phyloP scores from a whole-genome alignment of 306 rosid species.

The Vigna trinervia region DNA sequence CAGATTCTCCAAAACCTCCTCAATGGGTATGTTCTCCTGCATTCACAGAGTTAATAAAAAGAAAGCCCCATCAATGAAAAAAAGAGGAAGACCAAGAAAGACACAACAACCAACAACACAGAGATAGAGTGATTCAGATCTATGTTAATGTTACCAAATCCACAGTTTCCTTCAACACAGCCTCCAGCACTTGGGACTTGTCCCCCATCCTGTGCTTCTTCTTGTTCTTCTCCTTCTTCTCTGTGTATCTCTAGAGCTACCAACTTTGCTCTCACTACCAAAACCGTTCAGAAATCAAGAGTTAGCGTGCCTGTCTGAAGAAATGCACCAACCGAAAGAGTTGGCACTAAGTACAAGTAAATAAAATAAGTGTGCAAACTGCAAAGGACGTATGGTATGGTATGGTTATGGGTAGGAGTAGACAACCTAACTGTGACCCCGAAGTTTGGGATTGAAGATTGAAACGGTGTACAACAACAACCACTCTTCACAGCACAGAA shows the following conservation, averaged over 20 bases:
- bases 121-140: constrained; percentile 61
- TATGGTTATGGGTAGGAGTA: constrained; percentile 45
- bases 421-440: constrained; percentile 47
- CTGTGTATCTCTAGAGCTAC: constrained; percentile 20
- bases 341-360: neutral
- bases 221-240: constrained; percentile 33
- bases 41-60: constrained; percentile 41
- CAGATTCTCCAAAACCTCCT: constrained; percentile 94
- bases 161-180: constrained; percentile 93
- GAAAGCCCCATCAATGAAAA: too few relatives aligned
- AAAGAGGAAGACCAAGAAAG: constrained; percentile 3
- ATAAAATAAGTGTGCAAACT: constrained; percentile 9
- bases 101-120: constrained; percentile 14
- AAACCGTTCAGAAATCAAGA: constrained; percentile 57
- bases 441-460: constrained; percentile 14
- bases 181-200: constrained; percentile 84
- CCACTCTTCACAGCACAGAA: constrained; percentile 34
- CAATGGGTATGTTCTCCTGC: constrained; percentile 97
- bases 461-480: constrained; percentile 46
- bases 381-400: constrained; percentile 21
- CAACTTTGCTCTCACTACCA: constrained; percentile 53
- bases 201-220: constrained; percentile 57
- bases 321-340: constrained; percentile 43
- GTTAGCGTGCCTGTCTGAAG: constrained; percentile 16
- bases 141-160: constrained; percentile 86